These are phyloP conservation scores for Arthrobotrys iridis DNA, from an alignment of 2,329 filamentous ascomycete genomes.

Conservation along the genomic window DNA sequence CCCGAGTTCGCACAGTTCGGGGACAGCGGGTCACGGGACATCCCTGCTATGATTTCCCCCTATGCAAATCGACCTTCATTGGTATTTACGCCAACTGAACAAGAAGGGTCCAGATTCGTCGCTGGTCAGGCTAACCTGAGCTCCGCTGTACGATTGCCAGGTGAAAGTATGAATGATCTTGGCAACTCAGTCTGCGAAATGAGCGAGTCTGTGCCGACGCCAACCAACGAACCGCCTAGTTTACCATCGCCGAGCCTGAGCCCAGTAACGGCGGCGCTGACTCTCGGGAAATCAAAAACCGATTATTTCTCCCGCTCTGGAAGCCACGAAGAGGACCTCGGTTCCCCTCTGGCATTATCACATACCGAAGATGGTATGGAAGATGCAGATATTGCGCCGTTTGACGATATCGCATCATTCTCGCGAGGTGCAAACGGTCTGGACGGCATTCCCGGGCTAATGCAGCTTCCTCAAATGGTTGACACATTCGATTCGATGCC, in stretches of 20 bases:
- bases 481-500: conserved; percentile 92
- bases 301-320: conserved; percentile 61
- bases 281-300: conserved; percentile 62
- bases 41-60: neutral
- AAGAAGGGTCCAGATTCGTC: conserved; percentile 33
- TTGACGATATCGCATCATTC: conserved; percentile 56
- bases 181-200: neutral
- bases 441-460: conserved; percentile 65
- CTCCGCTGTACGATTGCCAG: neutral
- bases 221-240: conserved; percentile 84
- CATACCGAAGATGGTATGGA: conserved; percentile 60
- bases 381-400: conserved; percentile 62
- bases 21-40: conserved; percentile 13
- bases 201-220: conserved; percentile 70
- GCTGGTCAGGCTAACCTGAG: neutral
- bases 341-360: conserved; percentile 56
- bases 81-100: conserved; percentile 49
- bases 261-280: conserved; percentile 82
- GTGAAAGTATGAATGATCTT: neutral
- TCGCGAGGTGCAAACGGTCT: conserved; percentile 58
- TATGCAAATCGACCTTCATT: conserved; percentile 18
- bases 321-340: conserved; percentile 61
- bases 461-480: conserved; percentile 86
- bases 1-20: conserved; percentile 17
- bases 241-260: conserved; percentile 94